Evolutionary conservation across 306 rosid genomes (phyloP).

Genomic region (Mucuna pruriens): DNA sequence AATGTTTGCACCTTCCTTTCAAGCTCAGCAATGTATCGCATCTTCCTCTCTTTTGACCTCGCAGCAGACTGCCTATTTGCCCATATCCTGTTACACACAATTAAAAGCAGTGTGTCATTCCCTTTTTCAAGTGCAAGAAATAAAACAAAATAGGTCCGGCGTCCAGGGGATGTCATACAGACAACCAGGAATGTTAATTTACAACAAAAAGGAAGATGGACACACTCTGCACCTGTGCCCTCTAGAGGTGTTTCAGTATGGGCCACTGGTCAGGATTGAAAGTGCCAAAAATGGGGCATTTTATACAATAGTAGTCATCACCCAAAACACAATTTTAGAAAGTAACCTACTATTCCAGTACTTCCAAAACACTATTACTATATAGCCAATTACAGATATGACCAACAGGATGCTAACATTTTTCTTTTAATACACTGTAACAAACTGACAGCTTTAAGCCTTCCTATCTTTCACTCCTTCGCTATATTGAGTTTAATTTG

Average conservation of each 20-base stretch:
- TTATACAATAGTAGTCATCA: background rate
- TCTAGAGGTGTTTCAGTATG: background rate
- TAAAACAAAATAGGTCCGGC: background rate
- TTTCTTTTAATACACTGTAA: background rate
- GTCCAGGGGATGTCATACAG: background rate
- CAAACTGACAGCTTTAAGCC: conserved; percentile 3
- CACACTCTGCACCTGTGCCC: background rate
- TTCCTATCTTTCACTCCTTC: conserved; percentile 2
- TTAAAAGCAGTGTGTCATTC: conserved; percentile 32
- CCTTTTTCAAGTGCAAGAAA: conserved; percentile 1
- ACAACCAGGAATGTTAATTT: background rate
- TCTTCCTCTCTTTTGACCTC: conserved; percentile 97
- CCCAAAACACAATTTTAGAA: conserved; percentile 9
- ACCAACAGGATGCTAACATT: conserved; percentile 1
- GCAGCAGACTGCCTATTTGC: conserved; percentile 99
- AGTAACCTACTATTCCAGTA: background rate
- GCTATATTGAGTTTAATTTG: background rate
- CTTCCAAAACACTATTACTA: conserved; percentile 1
- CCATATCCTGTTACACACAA: conserved; percentile 76
- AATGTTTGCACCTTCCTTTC: conserved; percentile 94
- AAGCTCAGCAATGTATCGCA: conserved; percentile 94
- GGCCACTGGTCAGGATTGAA: background rate
- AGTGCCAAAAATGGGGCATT: background rate
- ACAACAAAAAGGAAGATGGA: background rate
- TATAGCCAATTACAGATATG: conserved; percentile 9